Base-by-base conservation (phyloP, 495 filamentous ascomycete species). In the Penicillium robsamsonii region DNA sequence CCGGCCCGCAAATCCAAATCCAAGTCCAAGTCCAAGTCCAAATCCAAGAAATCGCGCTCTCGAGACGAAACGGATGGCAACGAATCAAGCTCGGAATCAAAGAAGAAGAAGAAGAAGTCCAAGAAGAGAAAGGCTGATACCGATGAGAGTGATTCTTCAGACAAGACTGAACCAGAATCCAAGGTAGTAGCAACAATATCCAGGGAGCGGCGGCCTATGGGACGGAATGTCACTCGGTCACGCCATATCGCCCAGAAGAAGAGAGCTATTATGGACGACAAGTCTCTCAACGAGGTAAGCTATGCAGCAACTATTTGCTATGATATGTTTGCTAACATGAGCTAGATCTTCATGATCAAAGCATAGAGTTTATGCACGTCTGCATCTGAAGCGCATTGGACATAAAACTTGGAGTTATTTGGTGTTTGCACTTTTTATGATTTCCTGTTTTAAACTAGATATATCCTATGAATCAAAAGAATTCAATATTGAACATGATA, bases 241-340 rank as follows among this genome's bases (percentile, higher is more conserved):
- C 78, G 87, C 45, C 86, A 89, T 63, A 92, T 93, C 63, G 85
- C 83, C 38, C 87, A 90, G 61, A 95, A 95, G 74, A 85, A 81
- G 65, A 81, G 82, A 75, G 88, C 89, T 3, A 78, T 86, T 42
- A 75, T 87, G 70, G 86, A 93, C 67, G 75, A 78, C 35, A 82
- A 83, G 61, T 87, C 89, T 6, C 70, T 93, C 49, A 90, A 90
- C 58, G 87, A 93, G 82, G 89, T 90, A 71, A 70, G 72, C 66
- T 46, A 13, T 18, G 40, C 12, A 11, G 9, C 22, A 46, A 53
- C 2, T 38, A 33, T 37, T 43, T 33, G 57, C 9, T 5, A 27
- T 38, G 10, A 43, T 35, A 24, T 17, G 35, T 27, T 49, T 38
- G 58, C 79, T 84, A 60, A 85, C 65, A 29, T 15, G 18, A 25